Evolutionary conservation across 495 filamentous ascomycete species (phyloP), one percentile per base, ranked within the genome.

Genomic region (Beverwykella pulmonaria): DNA sequence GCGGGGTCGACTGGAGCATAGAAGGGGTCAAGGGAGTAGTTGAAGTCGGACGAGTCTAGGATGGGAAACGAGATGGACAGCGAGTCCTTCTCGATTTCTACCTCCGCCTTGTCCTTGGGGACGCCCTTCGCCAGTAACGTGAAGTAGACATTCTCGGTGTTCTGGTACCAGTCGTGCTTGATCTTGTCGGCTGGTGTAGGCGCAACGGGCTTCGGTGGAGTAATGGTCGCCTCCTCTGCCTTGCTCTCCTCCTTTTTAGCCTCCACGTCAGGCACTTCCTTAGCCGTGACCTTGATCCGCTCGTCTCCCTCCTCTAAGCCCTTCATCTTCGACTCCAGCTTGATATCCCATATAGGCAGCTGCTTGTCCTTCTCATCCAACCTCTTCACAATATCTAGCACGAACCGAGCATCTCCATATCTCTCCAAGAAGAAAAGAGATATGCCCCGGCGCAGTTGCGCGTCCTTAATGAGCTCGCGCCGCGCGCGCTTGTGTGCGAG

Each of bases 121-220:
- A 92, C 82, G 14, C 87, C 87, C 74, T 91, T 92, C 2, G 86
- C 88, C 56, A 90, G 86, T 9, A 93, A 78, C 0, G 86, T 87
- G 59, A 92, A 82, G 17, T 86, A 84, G 27, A 92, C 86, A 17
- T 79, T 82, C 2, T 86, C 82, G 7, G 73, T 70, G 2, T 85
- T 90, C 71, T 93, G 91, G 77, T 91, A 92, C 88, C 89, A 92
- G 57, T 93, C 91, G 69, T 92, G 84, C 12, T 89, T 82, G 63
- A 92, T 85, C 75, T 90, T 90, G 71, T 80, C 78, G 14, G 79
- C 77, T 0, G 84, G 80, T 20, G 86, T 86, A 47, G 78, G 79
- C 4, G 75, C 76, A 14, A 72, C 73, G 14, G 59, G 59, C 46
- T 59, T 73, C 3, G 56, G 68, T 22, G 61, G 70, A 15, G 63